Base-by-base conservation (phyloP, 257 asterid genomes). In the Ilex aquifolium region DNA sequence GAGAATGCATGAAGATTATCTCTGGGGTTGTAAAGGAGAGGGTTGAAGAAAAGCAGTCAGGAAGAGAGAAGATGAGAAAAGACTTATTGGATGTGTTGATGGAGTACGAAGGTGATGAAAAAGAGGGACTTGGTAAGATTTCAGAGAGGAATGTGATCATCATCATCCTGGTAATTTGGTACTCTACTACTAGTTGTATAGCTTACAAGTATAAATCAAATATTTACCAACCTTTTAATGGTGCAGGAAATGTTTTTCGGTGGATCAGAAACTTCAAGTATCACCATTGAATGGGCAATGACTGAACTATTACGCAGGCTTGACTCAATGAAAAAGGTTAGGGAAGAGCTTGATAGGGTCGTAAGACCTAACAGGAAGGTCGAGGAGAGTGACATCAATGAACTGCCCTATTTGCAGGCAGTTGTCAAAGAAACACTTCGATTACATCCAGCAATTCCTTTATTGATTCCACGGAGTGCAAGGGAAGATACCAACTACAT, bases 281-380 rank as follows among this genome's bases (percentile, higher is more conserved):
- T 71, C 58, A 72, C 65, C 0, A 36, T 65, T 7, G 82, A 76
- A 59, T 76, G 81, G 81, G 78, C 81, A 54, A 68, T 72, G 77
- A 62, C 67, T 6, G 78, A 76, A 67, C 78, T 76, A 29, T 30
- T 76, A 44, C 36, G 32, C 50, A 68, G 68, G 32, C 78, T 77
- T 9, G 14, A 16, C 13, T 11, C 56, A 42, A 65, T 76, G 75
- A 17, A 30, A n/a, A 76, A 65, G 65, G 68, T 69, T 2, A 68
- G 58, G 62, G 58, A 56, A 3, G 78, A 76, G 71, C 61, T 76
- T 9, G 17, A 13, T 2, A 67, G 51, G 27, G 49, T 69, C 2
- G 69, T 76, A 2, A 69, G 65, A 12, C 16, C 3, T 5, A 57
- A 39, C 6, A 60, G 57, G 14, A 62, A 56, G 55, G 16, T 72